Evolutionary conservation across 2,329 filamentous ascomycete genomes (phyloP).

Genomic region (Fusarium abutilonis): DNA sequence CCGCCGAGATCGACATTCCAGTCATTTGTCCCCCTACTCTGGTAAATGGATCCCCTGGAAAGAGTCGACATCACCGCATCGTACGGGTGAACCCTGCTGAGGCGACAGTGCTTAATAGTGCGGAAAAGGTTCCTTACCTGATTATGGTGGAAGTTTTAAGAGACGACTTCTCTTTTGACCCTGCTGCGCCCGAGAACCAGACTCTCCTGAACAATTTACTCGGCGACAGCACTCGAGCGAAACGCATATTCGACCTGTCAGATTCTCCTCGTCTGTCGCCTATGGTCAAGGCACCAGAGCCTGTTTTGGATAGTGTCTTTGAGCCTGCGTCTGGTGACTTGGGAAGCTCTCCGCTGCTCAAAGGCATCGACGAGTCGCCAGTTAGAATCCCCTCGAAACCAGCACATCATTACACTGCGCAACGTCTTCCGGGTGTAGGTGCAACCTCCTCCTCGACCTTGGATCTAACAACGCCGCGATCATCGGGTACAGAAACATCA

Average conservation of each 20-base stretch:
- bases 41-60: conserved; percentile 76
- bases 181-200: conserved; percentile 77
- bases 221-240: conserved; percentile 65
- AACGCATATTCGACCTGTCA: conserved; percentile 72
- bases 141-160: conserved; percentile 85
- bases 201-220: conserved; percentile 68
- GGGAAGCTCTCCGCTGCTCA: conserved; percentile 75
- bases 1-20: conserved; percentile 84
- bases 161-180: conserved; percentile 86
- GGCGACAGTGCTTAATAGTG: conserved; percentile 85
- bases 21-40: conserved; percentile 81
- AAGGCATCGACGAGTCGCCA: conserved; percentile 63
- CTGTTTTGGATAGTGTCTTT: conserved; percentile 76
- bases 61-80: conserved; percentile 82
- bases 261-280: conserved; percentile 68
- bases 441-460: conserved; percentile 69
- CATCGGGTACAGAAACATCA: conserved; percentile 73
- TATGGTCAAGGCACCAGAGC: conserved; percentile 55
- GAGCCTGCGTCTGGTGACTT: conserved; percentile 84
- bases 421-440: conserved; percentile 69
- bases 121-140: conserved; percentile 85
- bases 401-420: conserved; percentile 50
- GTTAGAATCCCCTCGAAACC: conserved; percentile 45
- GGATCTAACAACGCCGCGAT: conserved; percentile 72
- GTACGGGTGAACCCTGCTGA: conserved; percentile 85